phyloP scores from a whole-genome alignment of 768 basidiomycete genomes.

The Phlebiopsis gigantea region DNA sequence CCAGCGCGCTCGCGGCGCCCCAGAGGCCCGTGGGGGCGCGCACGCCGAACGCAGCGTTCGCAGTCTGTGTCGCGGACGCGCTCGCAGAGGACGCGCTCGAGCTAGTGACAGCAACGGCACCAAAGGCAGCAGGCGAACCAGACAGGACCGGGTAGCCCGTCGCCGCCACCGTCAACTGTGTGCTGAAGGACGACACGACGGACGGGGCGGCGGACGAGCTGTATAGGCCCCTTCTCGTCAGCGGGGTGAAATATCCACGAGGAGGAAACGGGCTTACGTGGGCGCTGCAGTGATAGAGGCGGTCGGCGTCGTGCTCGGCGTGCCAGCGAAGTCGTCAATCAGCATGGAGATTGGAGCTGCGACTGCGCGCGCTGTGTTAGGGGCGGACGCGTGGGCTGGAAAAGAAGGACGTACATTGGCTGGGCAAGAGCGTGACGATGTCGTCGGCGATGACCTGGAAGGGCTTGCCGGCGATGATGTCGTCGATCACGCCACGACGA shows the following conservation, averaged over 20 bases:
- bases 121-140: neutral
- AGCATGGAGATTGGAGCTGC: neutral
- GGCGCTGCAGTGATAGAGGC: neutral
- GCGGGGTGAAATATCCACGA: neutral
- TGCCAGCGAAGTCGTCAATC: neutral
- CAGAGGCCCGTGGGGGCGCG: neutral
- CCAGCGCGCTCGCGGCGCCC: neutral
- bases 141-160: neutral
- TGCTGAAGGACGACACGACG: neutral
- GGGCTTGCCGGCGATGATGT: neutral
- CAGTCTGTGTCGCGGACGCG: neutral
- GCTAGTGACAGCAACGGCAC: neutral
- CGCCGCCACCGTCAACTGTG: neutral
- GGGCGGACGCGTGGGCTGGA: neutral
- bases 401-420: neutral
- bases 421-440: neutral
- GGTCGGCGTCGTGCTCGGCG: neutral
- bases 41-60: conserved; percentile 4
- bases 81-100: neutral
- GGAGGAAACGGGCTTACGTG: neutral
- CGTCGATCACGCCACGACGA: conserved; percentile 1
- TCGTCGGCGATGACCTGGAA: neutral
- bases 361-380: neutral
- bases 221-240: neutral
- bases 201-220: neutral